These are phyloP conservation scores for barrel medic (Medicago truncatula) DNA, from an alignment of 306 rosid genomes.

Conservation along the genomic window DNA sequence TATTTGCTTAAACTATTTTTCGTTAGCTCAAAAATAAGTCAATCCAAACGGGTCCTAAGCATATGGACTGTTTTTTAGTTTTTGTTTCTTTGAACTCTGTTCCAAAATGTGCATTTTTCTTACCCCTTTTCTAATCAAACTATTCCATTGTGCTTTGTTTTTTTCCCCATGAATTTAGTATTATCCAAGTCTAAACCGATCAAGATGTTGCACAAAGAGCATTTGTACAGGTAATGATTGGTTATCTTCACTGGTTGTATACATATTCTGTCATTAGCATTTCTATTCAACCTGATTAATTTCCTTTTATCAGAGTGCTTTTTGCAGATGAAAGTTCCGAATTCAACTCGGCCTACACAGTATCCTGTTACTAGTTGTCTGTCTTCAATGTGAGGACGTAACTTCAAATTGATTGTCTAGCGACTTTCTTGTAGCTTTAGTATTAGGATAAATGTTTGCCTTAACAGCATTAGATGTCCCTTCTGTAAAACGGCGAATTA, in stretches of 20 bases:
- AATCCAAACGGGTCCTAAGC: too few species aligned
- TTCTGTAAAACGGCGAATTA: constrained; percentile 92
- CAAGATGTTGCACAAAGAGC: constrained; percentile 98
- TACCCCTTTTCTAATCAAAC: constrained; percentile 42
- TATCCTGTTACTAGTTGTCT: constrained; percentile 63
- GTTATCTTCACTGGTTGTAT: constrained; percentile 22
- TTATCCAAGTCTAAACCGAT: constrained; percentile 98
- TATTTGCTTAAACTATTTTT: too few species aligned
- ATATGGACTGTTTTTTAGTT: constrained; percentile 8
- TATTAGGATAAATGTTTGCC: constrained; percentile 47
- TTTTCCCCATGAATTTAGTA: constrained; percentile 50
- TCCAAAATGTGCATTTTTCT: constrained; percentile 21
- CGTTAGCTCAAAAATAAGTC: too few species aligned
- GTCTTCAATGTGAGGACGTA: constrained; percentile 16
- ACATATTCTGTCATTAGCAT: constrained; percentile 14
- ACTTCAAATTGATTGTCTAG: not conserved
- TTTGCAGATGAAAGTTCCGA: constrained; percentile 99
- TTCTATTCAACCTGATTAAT: constrained; percentile 41
- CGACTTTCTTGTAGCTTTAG: constrained; percentile 28
- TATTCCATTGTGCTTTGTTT: constrained; percentile 10
- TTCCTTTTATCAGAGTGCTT: constrained; percentile 81
- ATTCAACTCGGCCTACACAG: constrained; percentile 98
- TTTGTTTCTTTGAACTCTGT: constrained; percentile 29
- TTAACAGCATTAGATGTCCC: constrained; percentile 85
- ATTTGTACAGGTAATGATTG: constrained; percentile 83